Evolutionary conservation across 805 yeast genomes (phyloP), one percentile per base, ranked within the genome.

Genomic region (Lipomyces mesembrius): DNA sequence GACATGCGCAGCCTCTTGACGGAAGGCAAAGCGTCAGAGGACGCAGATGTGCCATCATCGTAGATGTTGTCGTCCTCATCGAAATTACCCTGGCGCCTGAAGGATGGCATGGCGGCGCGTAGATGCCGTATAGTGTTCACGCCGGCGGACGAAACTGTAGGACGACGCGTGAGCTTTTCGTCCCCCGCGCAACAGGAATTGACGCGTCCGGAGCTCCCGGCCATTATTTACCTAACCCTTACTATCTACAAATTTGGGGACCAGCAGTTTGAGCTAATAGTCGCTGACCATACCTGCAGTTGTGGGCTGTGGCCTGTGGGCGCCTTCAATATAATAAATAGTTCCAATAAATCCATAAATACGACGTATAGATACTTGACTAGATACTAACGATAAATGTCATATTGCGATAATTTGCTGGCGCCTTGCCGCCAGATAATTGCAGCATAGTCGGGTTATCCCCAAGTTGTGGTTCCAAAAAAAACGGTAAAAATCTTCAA

Each of bases 21-120:
- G 49, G 49, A 17, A 17, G 49, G 49, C 49, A 43, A 17, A n/a
- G 22, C 20, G 14, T 27, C 46, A n/a, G 62, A n/a, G 46, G 49
- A 17, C 9, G 49, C 20, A n/a, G 56, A n/a, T 7, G 20, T n/a
- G 22, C 49, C 49, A 17, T 43, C 49, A n/a, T 43, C 49, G 29
- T 52, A 52, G 9, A 52, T 25, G 17, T 29, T 12, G 22, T 52
- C 55, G 55, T 52, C 55, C 34, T 29, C 55, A 14, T 52, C 55
- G 34, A 52, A 52, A 9, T 25, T 12, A 12, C 14, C 6, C 17
- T 11, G 34, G 11, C 55, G 55, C n/a, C 55, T 25, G 55, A 52
- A 14, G 11, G 55, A 52, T 4, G 55, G 34, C 55, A 52, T 52
- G 22, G 49, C 20, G 49, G 20, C 49, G 22, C 49, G 49, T 43